Conservation (phyloP, 1,139 yeast genomes). For the Scheffersomyces illinoinensis region DNA sequence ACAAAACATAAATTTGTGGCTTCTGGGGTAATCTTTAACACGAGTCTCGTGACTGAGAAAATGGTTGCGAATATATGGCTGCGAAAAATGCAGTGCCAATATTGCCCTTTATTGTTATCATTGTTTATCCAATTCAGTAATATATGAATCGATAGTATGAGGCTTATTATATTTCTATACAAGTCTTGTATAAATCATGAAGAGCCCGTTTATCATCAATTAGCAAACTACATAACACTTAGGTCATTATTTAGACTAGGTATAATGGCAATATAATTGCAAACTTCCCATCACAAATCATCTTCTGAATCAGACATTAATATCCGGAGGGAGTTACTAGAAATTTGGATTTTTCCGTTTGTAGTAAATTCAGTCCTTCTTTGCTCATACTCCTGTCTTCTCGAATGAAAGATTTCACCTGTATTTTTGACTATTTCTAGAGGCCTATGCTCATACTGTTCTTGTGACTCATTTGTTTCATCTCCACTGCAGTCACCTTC, state of each 20-base stretch:
- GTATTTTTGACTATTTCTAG: neutral
- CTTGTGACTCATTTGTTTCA: neutral
- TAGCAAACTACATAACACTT: neutral
- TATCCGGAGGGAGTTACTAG: neutral
- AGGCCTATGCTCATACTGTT: neutral
- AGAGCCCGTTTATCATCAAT: neutral
- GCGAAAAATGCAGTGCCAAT: neutral
- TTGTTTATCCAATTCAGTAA: neutral
- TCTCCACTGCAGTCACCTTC: neutral
- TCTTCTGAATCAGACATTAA: neutral
- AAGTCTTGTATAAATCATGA: neutral
- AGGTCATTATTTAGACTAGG: neutral
- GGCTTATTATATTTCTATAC: too few relatives aligned
- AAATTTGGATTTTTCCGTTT: neutral
- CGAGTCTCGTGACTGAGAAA: neutral
- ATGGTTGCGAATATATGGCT: neutral
- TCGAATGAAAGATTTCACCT: neutral
- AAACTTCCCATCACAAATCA: neutral
- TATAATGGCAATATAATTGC: too few relatives aligned
- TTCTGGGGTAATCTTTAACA: neutral
- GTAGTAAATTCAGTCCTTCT: neutral
- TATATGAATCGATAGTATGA: too few relatives aligned
- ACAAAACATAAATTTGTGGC: neutral
- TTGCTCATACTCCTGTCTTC: neutral
- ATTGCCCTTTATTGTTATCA: neutral